Evolutionary conservation across 768 basidiomycete species (phyloP).

Genomic region (Leucosporidium scottii): DNA sequence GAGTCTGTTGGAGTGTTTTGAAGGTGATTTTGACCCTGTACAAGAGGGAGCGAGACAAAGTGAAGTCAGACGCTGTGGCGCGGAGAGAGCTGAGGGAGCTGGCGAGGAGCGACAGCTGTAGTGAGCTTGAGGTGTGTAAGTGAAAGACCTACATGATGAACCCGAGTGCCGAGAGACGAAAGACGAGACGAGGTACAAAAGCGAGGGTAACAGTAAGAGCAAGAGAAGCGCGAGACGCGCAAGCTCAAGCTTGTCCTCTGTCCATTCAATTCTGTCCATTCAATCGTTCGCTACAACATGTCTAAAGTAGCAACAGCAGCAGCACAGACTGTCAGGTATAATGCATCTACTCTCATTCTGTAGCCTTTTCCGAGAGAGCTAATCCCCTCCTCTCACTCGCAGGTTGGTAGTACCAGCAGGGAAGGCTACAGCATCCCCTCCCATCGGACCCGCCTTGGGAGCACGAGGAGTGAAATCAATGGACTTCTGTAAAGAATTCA

Average conservation of each 20-base stretch:
- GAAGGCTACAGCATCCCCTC: constrained; percentile 91
- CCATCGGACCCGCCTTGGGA: constrained; percentile 93
- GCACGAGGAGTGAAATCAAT: constrained; percentile 97
- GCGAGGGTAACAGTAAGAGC: too few species aligned
- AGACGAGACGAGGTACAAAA: too few species aligned
- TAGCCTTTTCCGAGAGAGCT: background rate
- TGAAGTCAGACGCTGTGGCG: too few species aligned
- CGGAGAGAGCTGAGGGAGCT: too few species aligned
- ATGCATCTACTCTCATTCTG: background rate
- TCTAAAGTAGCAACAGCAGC: constrained; percentile 16
- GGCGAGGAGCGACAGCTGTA: too few species aligned
- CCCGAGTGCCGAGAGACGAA: too few species aligned
- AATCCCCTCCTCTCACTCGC: constrained; percentile 38
- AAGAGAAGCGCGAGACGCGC: too few species aligned
- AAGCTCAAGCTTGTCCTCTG: too few species aligned
- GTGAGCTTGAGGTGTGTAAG: too few species aligned
- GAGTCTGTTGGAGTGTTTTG: constrained; percentile 73
- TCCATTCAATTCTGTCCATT: too few species aligned
- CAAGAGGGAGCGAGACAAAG: background rate
- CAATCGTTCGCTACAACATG: background rate
- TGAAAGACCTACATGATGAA: too few species aligned
- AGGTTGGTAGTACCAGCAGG: constrained; percentile 83
- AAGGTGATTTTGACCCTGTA: constrained; percentile 56
- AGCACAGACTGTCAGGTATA: constrained; percentile 18
- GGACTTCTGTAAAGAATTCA: constrained; percentile 99